Evolutionary conservation across 1,284 basidiomycete genomes (phyloP).

Genomic region (Puccinia novopanici): DNA sequence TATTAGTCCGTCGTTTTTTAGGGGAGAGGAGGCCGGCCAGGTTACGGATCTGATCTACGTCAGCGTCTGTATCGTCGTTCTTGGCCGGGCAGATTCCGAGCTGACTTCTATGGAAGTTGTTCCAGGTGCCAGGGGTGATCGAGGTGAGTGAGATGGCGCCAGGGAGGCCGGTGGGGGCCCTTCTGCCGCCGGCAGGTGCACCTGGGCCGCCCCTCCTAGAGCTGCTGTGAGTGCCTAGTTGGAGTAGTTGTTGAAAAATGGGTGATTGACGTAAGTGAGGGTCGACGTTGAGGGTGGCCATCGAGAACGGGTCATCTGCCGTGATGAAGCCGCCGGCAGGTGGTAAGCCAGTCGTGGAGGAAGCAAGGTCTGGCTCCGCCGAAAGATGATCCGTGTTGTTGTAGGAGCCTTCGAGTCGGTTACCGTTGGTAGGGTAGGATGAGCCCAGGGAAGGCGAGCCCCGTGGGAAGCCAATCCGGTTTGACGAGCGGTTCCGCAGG

Average conservation of each 20-base stretch:
- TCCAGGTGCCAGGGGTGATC: conserved; percentile 50
- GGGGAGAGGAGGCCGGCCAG: conserved; percentile 30
- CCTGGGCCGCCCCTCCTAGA: conserved; percentile 34
- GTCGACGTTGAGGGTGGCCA: conserved; percentile 48
- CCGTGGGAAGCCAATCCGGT: conserved; percentile 36
- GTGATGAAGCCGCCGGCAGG: conserved; percentile 37
- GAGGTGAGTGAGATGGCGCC: conserved; percentile 33
- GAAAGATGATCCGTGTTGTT: conserved; percentile 38
- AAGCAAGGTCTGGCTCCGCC: conserved; percentile 18
- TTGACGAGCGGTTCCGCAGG: conserved; percentile 43
- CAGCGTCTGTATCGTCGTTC: conserved; percentile 47
- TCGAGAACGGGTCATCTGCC: conserved; percentile 48
- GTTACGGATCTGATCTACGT: conserved; percentile 45
- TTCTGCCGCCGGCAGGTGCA: conserved; percentile 20
- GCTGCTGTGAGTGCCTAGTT: conserved; percentile 19
- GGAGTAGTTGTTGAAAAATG: conserved; percentile 49
- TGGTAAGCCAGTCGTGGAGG: conserved; percentile 7
- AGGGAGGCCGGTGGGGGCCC: conserved; percentile 43
- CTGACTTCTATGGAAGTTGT: conserved; percentile 50
- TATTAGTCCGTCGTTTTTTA: conserved; percentile 30
- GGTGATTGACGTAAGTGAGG: conserved; percentile 49
- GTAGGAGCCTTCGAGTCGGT: conserved; percentile 1
- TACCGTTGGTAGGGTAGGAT: conserved; percentile 2
- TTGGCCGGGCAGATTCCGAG: conserved; percentile 45
- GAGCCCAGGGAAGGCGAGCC: conserved; percentile 29